These are phyloP conservation scores for Coelastrella sp. DNA, from an alignment of 139 green algal genomes.

Conservation along the genomic window DNA sequence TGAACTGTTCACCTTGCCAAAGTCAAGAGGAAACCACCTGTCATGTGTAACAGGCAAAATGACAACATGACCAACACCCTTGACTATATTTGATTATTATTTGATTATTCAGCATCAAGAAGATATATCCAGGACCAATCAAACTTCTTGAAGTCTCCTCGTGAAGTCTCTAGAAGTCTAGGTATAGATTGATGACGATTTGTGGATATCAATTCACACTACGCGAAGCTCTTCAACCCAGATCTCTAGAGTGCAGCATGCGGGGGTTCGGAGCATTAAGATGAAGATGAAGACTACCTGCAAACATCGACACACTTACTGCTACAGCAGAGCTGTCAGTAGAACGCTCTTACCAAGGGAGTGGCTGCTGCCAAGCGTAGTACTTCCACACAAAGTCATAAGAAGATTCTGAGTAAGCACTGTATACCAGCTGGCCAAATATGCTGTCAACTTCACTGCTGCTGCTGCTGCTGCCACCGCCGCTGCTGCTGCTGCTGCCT, in stretches of 20 bases:
- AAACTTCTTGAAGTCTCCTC: too few relatives aligned
- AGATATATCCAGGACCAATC: too few relatives aligned
- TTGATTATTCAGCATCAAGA: too few relatives aligned
- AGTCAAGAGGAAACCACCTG: constrained; percentile 58
- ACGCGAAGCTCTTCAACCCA: too few relatives aligned
- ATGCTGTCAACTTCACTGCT: neutral
- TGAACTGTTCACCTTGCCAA: constrained; percentile 61
- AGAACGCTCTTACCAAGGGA: constrained; percentile 31
- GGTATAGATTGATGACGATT: too few relatives aligned
- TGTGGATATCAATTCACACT: too few relatives aligned
- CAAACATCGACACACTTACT: too few relatives aligned
- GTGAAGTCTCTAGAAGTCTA: too few relatives aligned
- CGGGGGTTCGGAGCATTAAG: too few relatives aligned
- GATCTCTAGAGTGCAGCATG: too few relatives aligned
- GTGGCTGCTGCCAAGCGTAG: constrained; percentile 23
- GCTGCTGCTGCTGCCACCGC: constrained; percentile 24
- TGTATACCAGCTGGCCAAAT: constrained; percentile 37
- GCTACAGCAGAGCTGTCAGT: too few relatives aligned
- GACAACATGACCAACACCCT: neutral
- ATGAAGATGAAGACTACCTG: too few relatives aligned
- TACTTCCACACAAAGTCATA: constrained; percentile 42
- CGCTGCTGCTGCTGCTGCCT: constrained; percentile 33
- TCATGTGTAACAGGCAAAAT: neutral
- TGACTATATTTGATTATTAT: neutral
- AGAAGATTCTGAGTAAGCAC: constrained; percentile 33